Conservation (phyloP, 495 filamentous ascomycete species). For the Neurospora cerealis region DNA sequence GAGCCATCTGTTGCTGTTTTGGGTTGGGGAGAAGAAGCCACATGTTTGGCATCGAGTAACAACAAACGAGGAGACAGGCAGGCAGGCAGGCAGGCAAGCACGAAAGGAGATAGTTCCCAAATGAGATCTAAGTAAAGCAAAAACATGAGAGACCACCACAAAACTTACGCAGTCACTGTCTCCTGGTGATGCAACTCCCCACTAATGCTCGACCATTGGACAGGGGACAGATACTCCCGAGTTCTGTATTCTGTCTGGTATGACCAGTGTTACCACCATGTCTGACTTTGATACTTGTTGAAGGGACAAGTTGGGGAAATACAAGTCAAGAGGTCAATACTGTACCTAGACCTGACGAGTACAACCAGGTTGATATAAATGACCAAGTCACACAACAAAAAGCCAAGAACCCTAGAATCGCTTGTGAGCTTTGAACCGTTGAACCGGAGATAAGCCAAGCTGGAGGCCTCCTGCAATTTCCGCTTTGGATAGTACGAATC, state of each 20-base stretch:
- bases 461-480: not conserved
- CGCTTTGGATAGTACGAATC: not conserved
- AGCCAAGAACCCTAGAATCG: not conserved
- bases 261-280: not conserved
- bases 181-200: not conserved
- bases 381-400: not conserved
- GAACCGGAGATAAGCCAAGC: not conserved
- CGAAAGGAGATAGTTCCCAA: not conserved
- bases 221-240: not conserved
- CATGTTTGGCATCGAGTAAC: not conserved
- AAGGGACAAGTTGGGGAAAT: not conserved
- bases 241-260: not conserved
- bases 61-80: not conserved
- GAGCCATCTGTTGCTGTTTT: not conserved
- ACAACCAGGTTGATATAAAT: not conserved
- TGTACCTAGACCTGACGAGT: not conserved
- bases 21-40: not conserved
- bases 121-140: not conserved
- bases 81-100: not conserved
- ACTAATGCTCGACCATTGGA: not conserved
- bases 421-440: not conserved
- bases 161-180: not conserved
- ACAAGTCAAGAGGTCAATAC: no score
- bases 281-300: no score
- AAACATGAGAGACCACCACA: not conserved